Evolutionary conservation across 2,329 filamentous ascomycete genomes (phyloP), one percentile per base, ranked within the genome.

Genomic region (Fragosphaeria purpurea): DNA sequence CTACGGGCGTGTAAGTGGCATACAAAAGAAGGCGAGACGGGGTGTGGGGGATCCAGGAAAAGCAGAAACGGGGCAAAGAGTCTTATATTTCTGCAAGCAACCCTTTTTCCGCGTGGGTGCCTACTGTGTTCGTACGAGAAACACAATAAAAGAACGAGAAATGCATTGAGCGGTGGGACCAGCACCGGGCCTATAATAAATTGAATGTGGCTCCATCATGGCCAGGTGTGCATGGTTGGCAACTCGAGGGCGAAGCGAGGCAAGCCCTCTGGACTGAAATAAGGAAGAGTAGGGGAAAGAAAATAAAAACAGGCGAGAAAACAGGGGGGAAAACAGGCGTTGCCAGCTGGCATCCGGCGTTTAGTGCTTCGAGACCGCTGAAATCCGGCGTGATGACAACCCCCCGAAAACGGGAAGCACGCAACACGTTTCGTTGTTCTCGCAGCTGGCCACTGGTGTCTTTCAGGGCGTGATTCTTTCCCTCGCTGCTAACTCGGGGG

Each of bases 151-250:
- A 22, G 22, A n/a, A 12, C 31, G 31, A 34, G 10, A 39, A 42
- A 35, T 47, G 49, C 55, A 53, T 53, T 52, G 41, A 50, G 49
- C 44, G 40, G 48, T 53, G 49, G 50, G 44, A 53, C 48, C 53
- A 55, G 51, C 51, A 50, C 52, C 43, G 48, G 46, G 48, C 44
- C 35, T 50, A 22, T 48, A 44, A 50, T 47, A 53, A 46, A 53
- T 51, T 54, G 50, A 42, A 54, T 56, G 22, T 22, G 55, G 53
- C 49, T 55, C 53, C 53, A 56, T 49, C 43, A 49, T 55, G 50
- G 44, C 13, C 47, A 50, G 47, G 46, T 47, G 41, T 44, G 39
- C 35, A 32, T 13, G 42, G 32, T 33, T 40, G 7, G 22, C 22
- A 22, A 22, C 22, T 22, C 22, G 22, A 22, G 22, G 22, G 22